These are phyloP conservation scores for Panaeolus papilionaceus DNA, from an alignment of 768 basidiomycete species.

Conservation along the genomic window DNA sequence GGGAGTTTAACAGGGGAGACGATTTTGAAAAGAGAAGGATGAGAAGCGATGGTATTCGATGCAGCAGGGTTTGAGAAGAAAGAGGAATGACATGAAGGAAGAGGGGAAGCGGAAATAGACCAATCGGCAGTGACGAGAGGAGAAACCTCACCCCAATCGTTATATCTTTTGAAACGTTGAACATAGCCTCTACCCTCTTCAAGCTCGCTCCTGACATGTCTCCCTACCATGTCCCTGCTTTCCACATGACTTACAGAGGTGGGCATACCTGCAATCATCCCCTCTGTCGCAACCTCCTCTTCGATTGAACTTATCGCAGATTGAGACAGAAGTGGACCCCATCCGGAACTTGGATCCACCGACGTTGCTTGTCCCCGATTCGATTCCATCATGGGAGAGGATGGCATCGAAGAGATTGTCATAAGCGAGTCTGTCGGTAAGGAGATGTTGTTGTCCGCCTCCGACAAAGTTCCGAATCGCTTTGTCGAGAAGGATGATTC, in stretches of 20 bases:
- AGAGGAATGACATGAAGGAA: conserved; percentile 23
- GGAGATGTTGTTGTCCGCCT: conserved; percentile 24
- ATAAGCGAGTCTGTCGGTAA: conserved; percentile 21
- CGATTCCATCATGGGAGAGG: conserved; percentile 19
- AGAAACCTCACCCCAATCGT: conserved; percentile 21
- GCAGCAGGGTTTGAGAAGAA: conserved; percentile 26
- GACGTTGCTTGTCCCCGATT: conserved; percentile 24
- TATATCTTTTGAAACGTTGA: conserved; percentile 24
- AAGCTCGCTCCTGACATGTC: conserved; percentile 8
- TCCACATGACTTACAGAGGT: conserved; percentile 28
- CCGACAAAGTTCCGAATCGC: conserved; percentile 23
- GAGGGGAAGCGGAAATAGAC: conserved; percentile 22
- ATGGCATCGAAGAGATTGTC: conserved; percentile 15
- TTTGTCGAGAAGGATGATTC: conserved; percentile 25
- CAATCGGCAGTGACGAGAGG: conserved; percentile 23
- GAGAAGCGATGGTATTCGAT: conserved; percentile 27
- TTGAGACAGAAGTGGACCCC: neutral
- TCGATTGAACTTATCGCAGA: conserved; percentile 32
- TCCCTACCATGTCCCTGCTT: neutral
- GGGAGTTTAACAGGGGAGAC: conserved; percentile 33
- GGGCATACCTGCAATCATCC: conserved; percentile 24
- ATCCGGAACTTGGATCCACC: conserved; percentile 13
- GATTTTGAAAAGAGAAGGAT: conserved; percentile 42
- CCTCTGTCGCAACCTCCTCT: conserved; percentile 21
- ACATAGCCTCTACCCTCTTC: neutral